phyloP scores from a whole-genome alignment of 2,329 filamentous ascomycete species.

The Calonectria leucothoes region DNA sequence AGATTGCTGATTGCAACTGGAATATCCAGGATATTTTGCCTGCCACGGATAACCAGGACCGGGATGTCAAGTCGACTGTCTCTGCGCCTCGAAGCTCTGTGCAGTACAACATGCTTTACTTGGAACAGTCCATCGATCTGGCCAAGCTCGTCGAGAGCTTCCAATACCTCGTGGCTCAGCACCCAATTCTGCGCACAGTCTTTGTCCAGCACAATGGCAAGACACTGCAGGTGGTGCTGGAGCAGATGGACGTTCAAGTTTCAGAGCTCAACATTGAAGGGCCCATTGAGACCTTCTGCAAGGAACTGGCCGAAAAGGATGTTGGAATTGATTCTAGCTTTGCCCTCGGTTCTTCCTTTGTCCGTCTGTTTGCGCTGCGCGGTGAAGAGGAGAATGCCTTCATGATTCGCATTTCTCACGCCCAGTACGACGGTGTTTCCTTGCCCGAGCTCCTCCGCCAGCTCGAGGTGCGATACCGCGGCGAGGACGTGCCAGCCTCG shows the following conservation, averaged over 20 bases:
- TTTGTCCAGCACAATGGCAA: conserved; percentile 32
- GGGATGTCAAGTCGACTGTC: conserved; percentile 37
- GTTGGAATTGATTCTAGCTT: conserved; percentile 24
- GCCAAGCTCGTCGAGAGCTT: conserved; percentile 33
- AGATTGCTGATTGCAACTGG: conserved; percentile 34
- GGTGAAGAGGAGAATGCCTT: conserved; percentile 34
- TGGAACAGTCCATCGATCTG: conserved; percentile 37
- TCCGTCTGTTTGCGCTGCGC: conserved; percentile 32
- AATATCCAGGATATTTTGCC: conserved; percentile 36
- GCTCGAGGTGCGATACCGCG: conserved; percentile 53
- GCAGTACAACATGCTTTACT: conserved; percentile 44
- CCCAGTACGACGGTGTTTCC: conserved; percentile 62
- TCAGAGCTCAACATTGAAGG: conserved; percentile 20
- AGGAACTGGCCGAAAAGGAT: conserved; percentile 31
- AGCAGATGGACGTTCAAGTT: conserved; percentile 29
- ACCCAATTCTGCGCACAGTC: conserved; percentile 41
- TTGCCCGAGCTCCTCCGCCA: conserved; percentile 55
- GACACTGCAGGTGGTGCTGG: conserved; percentile 36
- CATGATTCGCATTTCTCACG: conserved; percentile 55
- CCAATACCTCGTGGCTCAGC: conserved; percentile 34
- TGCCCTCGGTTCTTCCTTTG: conserved; percentile 27
- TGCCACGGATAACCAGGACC: conserved; percentile 35
- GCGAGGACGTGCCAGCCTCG: conserved; percentile 31
- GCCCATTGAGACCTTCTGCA: conserved; percentile 30
- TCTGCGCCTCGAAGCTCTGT: conserved; percentile 36